phyloP scores from a whole-genome alignment of 768 basidiomycete species.

The Plicaturopsis crispa region DNA sequence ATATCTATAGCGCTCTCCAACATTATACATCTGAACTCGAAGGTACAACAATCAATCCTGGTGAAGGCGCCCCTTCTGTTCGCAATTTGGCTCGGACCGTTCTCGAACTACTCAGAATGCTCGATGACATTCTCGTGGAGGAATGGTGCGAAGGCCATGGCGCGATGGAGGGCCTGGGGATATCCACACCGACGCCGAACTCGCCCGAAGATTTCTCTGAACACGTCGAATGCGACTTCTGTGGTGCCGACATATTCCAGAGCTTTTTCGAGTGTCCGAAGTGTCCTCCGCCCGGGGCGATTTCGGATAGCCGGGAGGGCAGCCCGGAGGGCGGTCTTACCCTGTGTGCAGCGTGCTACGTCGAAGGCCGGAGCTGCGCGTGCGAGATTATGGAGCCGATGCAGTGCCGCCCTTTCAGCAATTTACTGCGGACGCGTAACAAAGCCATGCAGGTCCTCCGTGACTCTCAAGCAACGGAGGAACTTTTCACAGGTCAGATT shows the following conservation, averaged over 20 bases:
- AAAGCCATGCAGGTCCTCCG: conserved; percentile 23
- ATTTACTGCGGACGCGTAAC: conserved; percentile 37
- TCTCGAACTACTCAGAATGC: conserved; percentile 31
- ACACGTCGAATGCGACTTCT: conserved; percentile 64
- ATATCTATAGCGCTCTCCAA: conserved; percentile 47
- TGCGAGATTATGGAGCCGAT: conserved; percentile 55
- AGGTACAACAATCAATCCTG: conserved; percentile 4
- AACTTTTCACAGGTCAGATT: too few species aligned
- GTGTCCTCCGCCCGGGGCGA: conserved; percentile 25
- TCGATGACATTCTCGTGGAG: conserved; percentile 43
- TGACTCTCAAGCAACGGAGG: too few species aligned
- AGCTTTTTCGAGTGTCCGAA: conserved; percentile 66
- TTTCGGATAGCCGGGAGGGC: not conserved
- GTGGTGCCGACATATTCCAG: conserved; percentile 75
- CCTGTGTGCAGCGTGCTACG: conserved; percentile 67
- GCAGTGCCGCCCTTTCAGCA: conserved; percentile 45
- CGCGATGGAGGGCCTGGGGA: conserved; percentile 15
- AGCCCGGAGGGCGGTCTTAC: conserved; percentile 35
- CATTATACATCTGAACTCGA: conserved; percentile 18
- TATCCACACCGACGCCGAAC: conserved; percentile 9
- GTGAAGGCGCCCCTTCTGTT: not conserved
- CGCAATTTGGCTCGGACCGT: not conserved
- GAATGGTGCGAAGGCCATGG: conserved; percentile 28
- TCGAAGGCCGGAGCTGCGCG: conserved; percentile 67
- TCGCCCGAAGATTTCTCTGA: conserved; percentile 13